Percentiles rank a stretch among this genome's conserved stretches.
Evolutionary conservation across 179 eudicot species (phyloP).

Genomic region (Beta lomatogona): DNA sequence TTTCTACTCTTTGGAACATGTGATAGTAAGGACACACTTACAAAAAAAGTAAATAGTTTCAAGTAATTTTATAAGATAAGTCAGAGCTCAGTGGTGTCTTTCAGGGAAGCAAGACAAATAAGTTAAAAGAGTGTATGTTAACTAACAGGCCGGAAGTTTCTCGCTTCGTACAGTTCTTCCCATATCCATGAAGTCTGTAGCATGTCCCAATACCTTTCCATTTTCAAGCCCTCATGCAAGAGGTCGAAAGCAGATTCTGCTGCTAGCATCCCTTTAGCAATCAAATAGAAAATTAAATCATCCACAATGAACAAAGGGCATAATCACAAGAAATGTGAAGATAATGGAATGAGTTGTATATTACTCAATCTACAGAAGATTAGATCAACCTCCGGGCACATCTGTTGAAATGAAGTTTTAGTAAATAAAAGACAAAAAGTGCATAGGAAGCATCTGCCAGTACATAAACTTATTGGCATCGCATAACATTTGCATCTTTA

Average conservation of each 20-base stretch:
- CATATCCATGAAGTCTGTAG: slow-evolving; percentile 89
- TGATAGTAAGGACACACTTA: not conserved
- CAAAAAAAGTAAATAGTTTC: not conserved
- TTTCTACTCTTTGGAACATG: not conserved
- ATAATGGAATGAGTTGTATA: not conserved
- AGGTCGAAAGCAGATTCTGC: slow-evolving; percentile 80
- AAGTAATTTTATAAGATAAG: not conserved
- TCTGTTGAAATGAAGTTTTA: not conserved
- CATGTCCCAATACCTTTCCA: slow-evolving; percentile 78
- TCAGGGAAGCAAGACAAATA: not conserved
- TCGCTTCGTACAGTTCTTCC: slow-evolving; percentile 80
- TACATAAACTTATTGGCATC: not conserved
- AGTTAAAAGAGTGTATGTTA: not conserved
- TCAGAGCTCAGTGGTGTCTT: slow-evolving; percentile 2
- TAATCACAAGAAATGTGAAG: not conserved
- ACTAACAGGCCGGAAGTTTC: slow-evolving; percentile 90
- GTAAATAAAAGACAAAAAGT: not conserved
- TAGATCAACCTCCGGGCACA: not conserved
- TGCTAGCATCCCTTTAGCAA: slow-evolving; percentile 80
- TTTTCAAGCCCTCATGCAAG: slow-evolving; percentile 60
- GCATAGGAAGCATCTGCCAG: not conserved
- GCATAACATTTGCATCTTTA: not conserved
- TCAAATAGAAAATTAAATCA: not conserved
- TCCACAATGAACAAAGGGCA: not conserved
- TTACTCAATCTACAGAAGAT: not conserved